Evolutionary conservation across 495 filamentous ascomycete species (phyloP).

Genomic region (Parmelia sp.): DNA sequence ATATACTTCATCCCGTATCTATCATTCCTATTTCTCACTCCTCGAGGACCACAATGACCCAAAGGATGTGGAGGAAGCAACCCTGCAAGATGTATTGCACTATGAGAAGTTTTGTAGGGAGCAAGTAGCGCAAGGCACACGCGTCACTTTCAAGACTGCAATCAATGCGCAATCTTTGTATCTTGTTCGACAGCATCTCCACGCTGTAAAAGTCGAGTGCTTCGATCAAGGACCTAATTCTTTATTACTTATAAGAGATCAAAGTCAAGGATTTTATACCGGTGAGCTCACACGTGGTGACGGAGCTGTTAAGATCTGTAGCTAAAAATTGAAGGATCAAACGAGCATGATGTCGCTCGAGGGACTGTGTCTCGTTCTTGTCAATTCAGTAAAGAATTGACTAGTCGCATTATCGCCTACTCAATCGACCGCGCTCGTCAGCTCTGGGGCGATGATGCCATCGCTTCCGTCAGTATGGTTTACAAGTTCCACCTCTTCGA

Average conservation of each 20-base stretch:
- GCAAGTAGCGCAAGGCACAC: conserved; percentile 4
- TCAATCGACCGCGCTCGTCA: neutral
- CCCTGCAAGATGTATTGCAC: neutral
- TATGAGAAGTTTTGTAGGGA: neutral
- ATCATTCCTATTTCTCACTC: conserved; percentile 3
- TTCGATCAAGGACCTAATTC: neutral
- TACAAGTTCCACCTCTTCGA: conserved; percentile 6
- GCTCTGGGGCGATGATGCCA: neutral
- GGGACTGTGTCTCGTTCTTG: too few relatives aligned
- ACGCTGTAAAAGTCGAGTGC: conserved; percentile 4
- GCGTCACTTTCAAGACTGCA: conserved; percentile 1
- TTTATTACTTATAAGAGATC: neutral
- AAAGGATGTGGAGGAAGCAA: neutral
- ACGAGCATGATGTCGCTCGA: too few relatives aligned
- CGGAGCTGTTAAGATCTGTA: too few relatives aligned
- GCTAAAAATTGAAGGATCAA: too few relatives aligned
- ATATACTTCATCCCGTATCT: neutral
- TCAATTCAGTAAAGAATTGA: neutral
- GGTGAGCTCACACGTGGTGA: too few relatives aligned
- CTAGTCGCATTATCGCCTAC: conserved; percentile 2
- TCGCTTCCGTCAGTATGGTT: neutral
- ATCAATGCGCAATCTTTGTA: conserved; percentile 8
- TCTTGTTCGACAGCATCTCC: conserved; percentile 4
- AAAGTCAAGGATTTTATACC: neutral
- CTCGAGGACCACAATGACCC: neutral